Conservation (phyloP, 192 early-diverging fungal genomes). For the Umbelopsis ramanniana region DNA sequence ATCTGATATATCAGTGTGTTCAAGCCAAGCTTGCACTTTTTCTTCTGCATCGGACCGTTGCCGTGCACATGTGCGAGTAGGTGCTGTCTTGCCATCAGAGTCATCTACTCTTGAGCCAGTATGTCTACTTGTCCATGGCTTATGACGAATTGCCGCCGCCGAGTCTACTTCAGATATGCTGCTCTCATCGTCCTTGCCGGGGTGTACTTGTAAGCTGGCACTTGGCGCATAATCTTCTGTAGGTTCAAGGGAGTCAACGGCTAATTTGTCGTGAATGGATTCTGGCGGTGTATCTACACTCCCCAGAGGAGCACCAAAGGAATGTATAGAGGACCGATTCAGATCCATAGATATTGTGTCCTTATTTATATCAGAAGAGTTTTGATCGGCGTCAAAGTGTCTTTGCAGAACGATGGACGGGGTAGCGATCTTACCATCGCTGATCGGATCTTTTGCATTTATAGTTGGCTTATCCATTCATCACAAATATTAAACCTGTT, state of each 20-base stretch:
- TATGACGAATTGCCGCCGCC: conserved; percentile 7
- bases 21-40: conserved; percentile 9
- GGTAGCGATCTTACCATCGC: not conserved
- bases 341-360: conserved; percentile 13
- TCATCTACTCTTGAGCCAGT: not conserved
- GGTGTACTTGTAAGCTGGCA: conserved; percentile 10
- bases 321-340: not conserved
- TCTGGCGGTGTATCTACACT: conserved; percentile 18
- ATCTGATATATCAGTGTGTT: not conserved
- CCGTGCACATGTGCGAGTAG: not conserved
- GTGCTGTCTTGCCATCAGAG: not conserved
- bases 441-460: not conserved
- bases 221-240: conserved; percentile 15
- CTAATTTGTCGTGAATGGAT: not conserved
- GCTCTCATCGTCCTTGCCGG: conserved; percentile 17
- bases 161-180: conserved; percentile 16
- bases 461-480: conserved; percentile 10
- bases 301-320: conserved; percentile 6
- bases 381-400: not conserved
- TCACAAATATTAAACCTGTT: conserved; percentile 15
- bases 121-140: conserved; percentile 13
- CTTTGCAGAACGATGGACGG: not conserved
- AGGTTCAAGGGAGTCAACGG: not conserved
- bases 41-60: not conserved
- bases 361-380: not conserved